Evolutionary conservation across 257 asterid genomes (phyloP), one percentile per base, ranked within the genome.

Genomic region (Fraxinus pennsylvanica): DNA sequence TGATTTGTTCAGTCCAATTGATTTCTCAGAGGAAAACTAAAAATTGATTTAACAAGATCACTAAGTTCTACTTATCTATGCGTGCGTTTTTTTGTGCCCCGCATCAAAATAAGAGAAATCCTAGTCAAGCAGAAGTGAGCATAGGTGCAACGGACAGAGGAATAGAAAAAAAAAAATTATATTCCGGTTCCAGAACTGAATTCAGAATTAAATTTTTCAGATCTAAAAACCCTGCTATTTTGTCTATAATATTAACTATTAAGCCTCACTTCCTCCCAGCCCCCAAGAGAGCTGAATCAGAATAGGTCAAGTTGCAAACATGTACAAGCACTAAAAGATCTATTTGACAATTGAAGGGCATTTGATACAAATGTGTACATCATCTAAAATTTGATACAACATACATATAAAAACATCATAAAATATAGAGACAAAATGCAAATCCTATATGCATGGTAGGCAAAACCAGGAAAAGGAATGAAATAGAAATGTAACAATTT

Each of bases 281-380:
- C 35, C 14, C 38, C 36, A 57, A 74, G 22, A 35, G 59, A 36
- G 72, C 52, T 36, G 39, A 74, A 74, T 32, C 78, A 61, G 67
- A 57, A 57, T 57, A 57, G 59, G 21, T 15, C n/a, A 15, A 19
- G 66, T n/a, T 57, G 66, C 66, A 57, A 57, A 57, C 66, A 57
- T 57, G 66, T 57, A 57, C 66, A 57, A 57, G 66, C 25, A 6
- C 2, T 57, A n/a, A n/a, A 57, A 57, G 25, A 57, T 57, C 8
- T n/a, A 57, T 57, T 57, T n/a, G 66, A n/a, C 66, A 57, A 3
- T 1, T 57, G 66, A 57, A n/a, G 25, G 3, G 14, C 68, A 61
- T 61, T 22, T 12, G 17, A 61, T 25, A 61, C 29, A 19, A 19
- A 9, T 19, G 29, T n/a, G 29, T 21, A 57, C 13, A 57, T n/a